Base-by-base conservation (phyloP, 2,329 filamentous ascomycete species). In the Phaeoacremonium minimum region DNA sequence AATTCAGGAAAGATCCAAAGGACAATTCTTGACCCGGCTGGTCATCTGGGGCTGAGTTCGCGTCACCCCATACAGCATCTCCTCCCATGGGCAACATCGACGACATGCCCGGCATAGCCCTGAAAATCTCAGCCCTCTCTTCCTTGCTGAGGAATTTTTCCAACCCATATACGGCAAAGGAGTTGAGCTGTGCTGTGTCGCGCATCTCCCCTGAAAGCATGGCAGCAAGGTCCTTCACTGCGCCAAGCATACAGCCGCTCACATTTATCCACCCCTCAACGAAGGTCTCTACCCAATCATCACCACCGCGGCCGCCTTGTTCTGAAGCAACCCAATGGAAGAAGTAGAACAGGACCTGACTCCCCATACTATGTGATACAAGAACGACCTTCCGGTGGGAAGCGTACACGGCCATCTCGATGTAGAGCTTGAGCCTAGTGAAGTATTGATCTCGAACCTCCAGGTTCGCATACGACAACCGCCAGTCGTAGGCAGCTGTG, bases 191-290 rank as follows among this genome's bases (percentile, higher is more conserved):
- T 1, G 91, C 93, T 0, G 93, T 98, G 54, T 98, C 93, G 47
- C 91, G 88, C 93, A 98, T 98, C 61, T 98, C 93, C 18, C 93
- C 93, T 0, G 90, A 96, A 2, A 98, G 70, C 0, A 97, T 77
- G 1, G 93, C 91, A 1, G 93, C 87, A 22, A 97, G 66, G 40
- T 86, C 91, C 64, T 98, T 98, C 40, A 89, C 72, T 3, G 93
- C 89, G 12, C 93, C 93, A 6, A 98, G 80, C 91, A 98, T 96
- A 61, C 91, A 98, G 6, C 93, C 93, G 47, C 86, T 93, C 51
- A 98, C 89, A 58, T 98, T 98, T 67, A 98, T 94, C 90, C 94
- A 98, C 4, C 87, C 85, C 47, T 94, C 93, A 35, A 98, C 72
- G 54, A 96, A 77, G 14, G 75, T 76, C 41, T 98, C 90, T 1